A percentile compares a stretch with the other conserved stretches of the same genome.
phyloP scores from a whole-genome alignment of 306 rosid genomes.

The Trichosanthes cucumerina region DNA sequence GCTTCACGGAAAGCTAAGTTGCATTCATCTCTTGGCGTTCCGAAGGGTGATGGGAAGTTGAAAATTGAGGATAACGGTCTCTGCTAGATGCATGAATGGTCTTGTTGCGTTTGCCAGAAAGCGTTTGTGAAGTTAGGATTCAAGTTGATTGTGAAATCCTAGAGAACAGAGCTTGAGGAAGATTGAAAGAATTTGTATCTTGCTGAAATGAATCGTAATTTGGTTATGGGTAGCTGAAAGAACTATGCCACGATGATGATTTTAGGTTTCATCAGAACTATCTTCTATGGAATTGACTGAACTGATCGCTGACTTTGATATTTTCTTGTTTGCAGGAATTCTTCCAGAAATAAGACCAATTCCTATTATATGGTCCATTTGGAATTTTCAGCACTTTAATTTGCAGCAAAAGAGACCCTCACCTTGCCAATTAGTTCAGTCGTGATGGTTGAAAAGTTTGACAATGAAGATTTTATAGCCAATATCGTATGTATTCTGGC shows the following conservation, averaged over 20 bases:
- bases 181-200: slow-evolving; percentile 31
- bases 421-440: background rate
- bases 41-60: slow-evolving; percentile 7
- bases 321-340: background rate
- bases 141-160: slow-evolving; percentile 19
- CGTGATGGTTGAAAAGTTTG: background rate
- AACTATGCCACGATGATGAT: background rate
- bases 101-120: slow-evolving; percentile 17
- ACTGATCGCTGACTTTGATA: background rate
- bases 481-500: background rate
- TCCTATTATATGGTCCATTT: background rate
- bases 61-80: background rate
- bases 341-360: background rate
- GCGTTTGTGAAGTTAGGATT: slow-evolving; percentile 20
- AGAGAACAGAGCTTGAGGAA: slow-evolving; percentile 29
- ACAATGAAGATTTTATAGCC: background rate
- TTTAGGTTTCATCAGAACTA: background rate
- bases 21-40: background rate
- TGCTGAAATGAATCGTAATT: slow-evolving; percentile 32
- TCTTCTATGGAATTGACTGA: background rate
- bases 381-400: background rate
- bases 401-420: background rate
- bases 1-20: slow-evolving; percentile 11
- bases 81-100: slow-evolving; percentile 6
- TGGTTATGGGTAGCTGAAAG: background rate